Evolutionary conservation across 257 asterid genomes (phyloP).

Genomic region (Striga asiatica): DNA sequence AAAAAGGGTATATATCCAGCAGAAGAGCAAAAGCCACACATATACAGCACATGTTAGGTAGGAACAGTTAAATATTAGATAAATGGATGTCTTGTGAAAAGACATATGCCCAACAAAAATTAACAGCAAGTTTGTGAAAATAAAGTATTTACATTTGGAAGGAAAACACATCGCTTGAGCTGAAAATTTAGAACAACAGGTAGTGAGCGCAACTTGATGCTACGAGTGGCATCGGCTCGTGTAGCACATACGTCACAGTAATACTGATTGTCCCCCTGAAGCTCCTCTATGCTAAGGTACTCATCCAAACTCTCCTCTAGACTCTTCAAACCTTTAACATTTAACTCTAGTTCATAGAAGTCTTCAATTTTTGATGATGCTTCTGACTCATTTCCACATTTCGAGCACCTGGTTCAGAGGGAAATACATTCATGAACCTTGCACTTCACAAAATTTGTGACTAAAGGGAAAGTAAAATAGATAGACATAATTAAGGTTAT

Average conservation of each 20-base stretch:
- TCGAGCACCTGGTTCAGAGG: slow-evolving; percentile 54
- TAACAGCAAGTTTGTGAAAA: slow-evolving; percentile 12
- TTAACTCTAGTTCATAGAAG: slow-evolving; percentile 93
- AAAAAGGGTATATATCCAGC: background rate
- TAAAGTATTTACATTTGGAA: slow-evolving; percentile 62
- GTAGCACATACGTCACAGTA: slow-evolving; percentile 74
- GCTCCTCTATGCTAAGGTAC: slow-evolving; percentile 85
- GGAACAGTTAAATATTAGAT: background rate
- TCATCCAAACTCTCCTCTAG: slow-evolving; percentile 85
- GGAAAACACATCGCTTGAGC: slow-evolving; percentile 98
- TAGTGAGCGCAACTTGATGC: slow-evolving; percentile 85
- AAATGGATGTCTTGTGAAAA: slow-evolving; percentile 3
- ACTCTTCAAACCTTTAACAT: slow-evolving; percentile 83
- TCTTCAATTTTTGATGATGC: slow-evolving; percentile 91
- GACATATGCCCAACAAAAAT: slow-evolving; percentile 5
- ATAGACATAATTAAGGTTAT: background rate
- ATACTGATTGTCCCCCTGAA: slow-evolving; percentile 91
- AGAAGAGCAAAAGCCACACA: slow-evolving; percentile 1
- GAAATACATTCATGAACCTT: slow-evolving; percentile 8
- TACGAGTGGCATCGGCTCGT: slow-evolving; percentile 90
- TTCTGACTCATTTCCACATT: slow-evolving; percentile 89
- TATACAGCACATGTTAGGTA: background rate
- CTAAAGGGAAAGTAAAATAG: background rate
- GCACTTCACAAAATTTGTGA: slow-evolving; percentile 6
- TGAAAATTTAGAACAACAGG: slow-evolving; percentile 89